phyloP scores from a whole-genome alignment of 495 filamentous ascomycete genomes.

The Aspergillus saccharolyticus region DNA sequence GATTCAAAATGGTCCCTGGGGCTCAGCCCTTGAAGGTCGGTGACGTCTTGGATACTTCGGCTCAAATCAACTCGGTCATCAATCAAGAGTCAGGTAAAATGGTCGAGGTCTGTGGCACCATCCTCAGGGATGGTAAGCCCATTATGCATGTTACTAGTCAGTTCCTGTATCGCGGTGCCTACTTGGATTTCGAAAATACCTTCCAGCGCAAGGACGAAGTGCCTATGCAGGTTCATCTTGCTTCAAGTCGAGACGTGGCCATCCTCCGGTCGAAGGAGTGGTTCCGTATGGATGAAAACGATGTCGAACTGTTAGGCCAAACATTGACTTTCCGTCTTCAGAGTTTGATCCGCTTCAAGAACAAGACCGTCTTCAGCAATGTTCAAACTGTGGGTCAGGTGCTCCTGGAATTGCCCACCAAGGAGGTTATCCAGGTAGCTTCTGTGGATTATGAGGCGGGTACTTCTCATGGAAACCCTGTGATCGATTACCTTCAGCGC shows the following conservation, averaged over 20 bases:
- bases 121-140: slow-evolving; percentile 75
- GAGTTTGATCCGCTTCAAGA: slow-evolving; percentile 88
- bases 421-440: slow-evolving; percentile 93
- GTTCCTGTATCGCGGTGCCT: slow-evolving; percentile 91
- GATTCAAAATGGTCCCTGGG: slow-evolving; percentile 96
- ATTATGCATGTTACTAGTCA: slow-evolving; percentile 99
- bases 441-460: slow-evolving; percentile 92
- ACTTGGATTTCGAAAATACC: slow-evolving; percentile 92
- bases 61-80: slow-evolving; percentile 94
- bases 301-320: slow-evolving; percentile 80
- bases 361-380: slow-evolving; percentile 83
- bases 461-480: slow-evolving; percentile 87
- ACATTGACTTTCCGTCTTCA: slow-evolving; percentile 96
- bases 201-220: slow-evolving; percentile 97
- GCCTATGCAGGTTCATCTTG: slow-evolving; percentile 88
- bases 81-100: slow-evolving; percentile 98
- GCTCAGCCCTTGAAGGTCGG: slow-evolving; percentile 92
- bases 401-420: slow-evolving; percentile 89
- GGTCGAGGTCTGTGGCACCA: slow-evolving; percentile 97
- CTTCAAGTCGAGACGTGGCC: slow-evolving; percentile 82
- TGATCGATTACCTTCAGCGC: slow-evolving; percentile 91
- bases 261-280: slow-evolving; percentile 94
- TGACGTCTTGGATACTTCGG: slow-evolving; percentile 86
- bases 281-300: slow-evolving; percentile 78
- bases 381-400: slow-evolving; percentile 93